These are phyloP conservation scores for Fusarium lateritium DNA, from an alignment of 2,329 filamentous ascomycete species.

Conservation along the genomic window DNA sequence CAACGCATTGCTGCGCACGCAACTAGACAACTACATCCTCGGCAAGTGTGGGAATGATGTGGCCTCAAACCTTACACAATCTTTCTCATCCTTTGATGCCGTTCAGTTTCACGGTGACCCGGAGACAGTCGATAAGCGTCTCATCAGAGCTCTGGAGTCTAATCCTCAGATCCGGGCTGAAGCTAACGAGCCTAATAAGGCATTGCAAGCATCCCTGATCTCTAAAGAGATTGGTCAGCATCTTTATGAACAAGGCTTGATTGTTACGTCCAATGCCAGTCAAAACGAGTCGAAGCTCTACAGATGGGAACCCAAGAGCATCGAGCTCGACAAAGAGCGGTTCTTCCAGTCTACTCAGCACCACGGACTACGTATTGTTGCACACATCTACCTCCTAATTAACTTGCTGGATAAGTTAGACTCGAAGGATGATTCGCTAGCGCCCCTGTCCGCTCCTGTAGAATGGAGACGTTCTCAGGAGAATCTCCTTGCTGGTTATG, in stretches of 20 bases:
- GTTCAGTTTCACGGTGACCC: conserved; percentile 73
- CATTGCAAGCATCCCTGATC: conserved; percentile 82
- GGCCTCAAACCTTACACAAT: conserved; percentile 68
- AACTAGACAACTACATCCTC: conserved; percentile 81
- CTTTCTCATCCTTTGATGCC: conserved; percentile 75
- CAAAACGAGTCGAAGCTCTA: conserved; percentile 50
- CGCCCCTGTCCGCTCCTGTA: conserved; percentile 25
- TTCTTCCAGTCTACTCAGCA: conserved; percentile 71
- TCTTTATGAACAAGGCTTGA: conserved; percentile 71
- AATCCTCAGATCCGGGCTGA: conserved; percentile 70
- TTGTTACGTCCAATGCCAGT: conserved; percentile 49
- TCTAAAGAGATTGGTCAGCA: conserved; percentile 72
- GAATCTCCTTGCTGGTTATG: conserved; percentile 85
- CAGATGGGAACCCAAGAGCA: conserved; percentile 41
- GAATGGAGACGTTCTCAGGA: conserved; percentile 69
- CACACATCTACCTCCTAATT: conserved; percentile 76
- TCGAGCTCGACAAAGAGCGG: conserved; percentile 59
- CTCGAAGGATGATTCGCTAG: conserved; percentile 33
- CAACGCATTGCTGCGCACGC: conserved; percentile 84
- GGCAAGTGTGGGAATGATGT: conserved; percentile 67
- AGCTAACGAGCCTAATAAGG: conserved; percentile 76
- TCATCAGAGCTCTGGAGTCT: conserved; percentile 73
- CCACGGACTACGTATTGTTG: conserved; percentile 76
- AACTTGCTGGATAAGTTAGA: conserved; percentile 75
- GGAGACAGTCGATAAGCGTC: conserved; percentile 65